Evolutionary conservation across 2,329 filamentous ascomycete genomes (phyloP).

Genomic region (Truncatella angustata): DNA sequence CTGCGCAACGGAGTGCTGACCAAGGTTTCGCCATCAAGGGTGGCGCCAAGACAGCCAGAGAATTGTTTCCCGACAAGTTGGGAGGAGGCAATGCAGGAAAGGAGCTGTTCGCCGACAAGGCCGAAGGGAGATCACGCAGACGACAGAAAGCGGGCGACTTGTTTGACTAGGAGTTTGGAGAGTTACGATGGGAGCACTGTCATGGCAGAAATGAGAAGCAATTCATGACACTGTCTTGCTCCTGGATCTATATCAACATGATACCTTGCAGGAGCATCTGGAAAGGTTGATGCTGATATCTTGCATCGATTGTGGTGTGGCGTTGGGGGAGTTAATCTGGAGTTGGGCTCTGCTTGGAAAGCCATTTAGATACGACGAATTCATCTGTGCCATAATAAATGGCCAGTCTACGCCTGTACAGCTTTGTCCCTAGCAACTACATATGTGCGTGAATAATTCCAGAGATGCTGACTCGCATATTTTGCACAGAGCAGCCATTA

Average conservation of each 20-base stretch:
- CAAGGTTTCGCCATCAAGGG: slow-evolving; percentile 68
- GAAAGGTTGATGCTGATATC: too few relatives aligned
- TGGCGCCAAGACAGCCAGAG: slow-evolving; percentile 54
- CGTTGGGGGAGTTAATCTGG: not conserved
- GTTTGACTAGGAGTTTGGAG: slow-evolving; percentile 51
- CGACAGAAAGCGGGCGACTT: slow-evolving; percentile 71
- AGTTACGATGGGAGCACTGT: too few relatives aligned
- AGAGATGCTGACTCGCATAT: too few relatives aligned
- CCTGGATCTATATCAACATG: too few relatives aligned
- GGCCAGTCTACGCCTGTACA: too few relatives aligned
- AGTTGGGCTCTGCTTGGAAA: slow-evolving; percentile 2
- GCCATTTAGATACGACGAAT: slow-evolving; percentile 3
- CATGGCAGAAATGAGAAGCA: too few relatives aligned
- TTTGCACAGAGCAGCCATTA: too few relatives aligned
- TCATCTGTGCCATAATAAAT: not conserved
- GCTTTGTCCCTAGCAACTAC: too few relatives aligned
- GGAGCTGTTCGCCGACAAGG: slow-evolving; percentile 64
- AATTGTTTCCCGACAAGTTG: slow-evolving; percentile 68
- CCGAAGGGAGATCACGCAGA: slow-evolving; percentile 55
- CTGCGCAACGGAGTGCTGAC: slow-evolving; percentile 43
- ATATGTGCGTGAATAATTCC: too few relatives aligned
- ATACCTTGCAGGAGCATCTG: too few relatives aligned
- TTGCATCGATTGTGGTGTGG: not conserved
- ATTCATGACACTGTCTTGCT: too few relatives aligned
- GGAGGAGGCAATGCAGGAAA: slow-evolving; percentile 60